phyloP scores from a whole-genome alignment of 2,329 filamentous ascomycete genomes.

The Trichoderma cornu-damae region DNA sequence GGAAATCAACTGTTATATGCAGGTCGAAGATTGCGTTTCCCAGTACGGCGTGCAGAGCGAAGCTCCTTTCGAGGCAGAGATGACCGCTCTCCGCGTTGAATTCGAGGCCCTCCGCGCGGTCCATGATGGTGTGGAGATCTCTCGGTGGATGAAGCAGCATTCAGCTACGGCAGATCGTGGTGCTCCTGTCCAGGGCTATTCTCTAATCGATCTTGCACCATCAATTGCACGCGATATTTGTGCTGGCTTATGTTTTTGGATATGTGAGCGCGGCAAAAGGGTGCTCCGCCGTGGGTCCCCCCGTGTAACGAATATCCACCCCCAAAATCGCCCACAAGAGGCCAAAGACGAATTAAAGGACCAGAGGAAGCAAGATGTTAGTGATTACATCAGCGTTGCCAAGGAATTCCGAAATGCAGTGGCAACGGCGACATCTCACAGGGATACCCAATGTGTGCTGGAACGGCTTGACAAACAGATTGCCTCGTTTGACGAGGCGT shows the following conservation, averaged over 20 bases:
- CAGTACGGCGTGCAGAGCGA: background rate
- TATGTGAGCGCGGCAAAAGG: background rate
- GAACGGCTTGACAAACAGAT: conserved; percentile 2
- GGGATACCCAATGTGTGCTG: background rate
- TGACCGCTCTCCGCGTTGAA: background rate
- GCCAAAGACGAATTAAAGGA: background rate
- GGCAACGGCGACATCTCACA: conserved; percentile 6
- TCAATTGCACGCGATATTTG: conserved; percentile 3
- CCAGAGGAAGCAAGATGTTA: background rate
- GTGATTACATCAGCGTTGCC: background rate
- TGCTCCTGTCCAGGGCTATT: background rate
- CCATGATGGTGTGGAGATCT: background rate
- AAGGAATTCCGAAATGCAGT: background rate
- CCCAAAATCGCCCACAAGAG: background rate
- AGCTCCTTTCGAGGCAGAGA: background rate
- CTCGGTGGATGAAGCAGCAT: background rate
- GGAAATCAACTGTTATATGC: conserved; percentile 10
- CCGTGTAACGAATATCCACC: background rate
- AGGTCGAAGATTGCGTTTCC: conserved; percentile 4
- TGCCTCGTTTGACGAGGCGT: background rate
- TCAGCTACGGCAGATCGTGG: background rate
- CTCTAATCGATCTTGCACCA: conserved; percentile 1
- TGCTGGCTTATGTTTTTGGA: conserved; percentile 1
- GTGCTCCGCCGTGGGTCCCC: background rate
- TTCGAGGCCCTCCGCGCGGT: background rate